A percentile compares a stretch with the other conserved stretches of the same genome.
These are phyloP conservation scores for Wolfiporia cocos DNA, from an alignment of 1,284 basidiomycete species.

Conservation along the genomic window DNA sequence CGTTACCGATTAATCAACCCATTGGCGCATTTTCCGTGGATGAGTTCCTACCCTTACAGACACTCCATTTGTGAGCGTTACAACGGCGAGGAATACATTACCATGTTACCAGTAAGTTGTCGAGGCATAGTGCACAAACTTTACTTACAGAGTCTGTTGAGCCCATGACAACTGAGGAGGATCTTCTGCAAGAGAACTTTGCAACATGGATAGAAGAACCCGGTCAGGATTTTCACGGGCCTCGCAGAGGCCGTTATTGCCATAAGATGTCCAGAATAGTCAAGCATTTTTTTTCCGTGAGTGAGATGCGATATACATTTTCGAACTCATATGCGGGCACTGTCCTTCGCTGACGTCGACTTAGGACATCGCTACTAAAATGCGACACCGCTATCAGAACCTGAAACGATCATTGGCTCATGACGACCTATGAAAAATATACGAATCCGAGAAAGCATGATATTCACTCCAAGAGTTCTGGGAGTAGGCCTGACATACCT, in stretches of 20 bases:
- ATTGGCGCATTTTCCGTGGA: too few relatives aligned
- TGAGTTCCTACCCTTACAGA: slow-evolving; percentile 17
- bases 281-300: background rate
- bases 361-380: background rate
- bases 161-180: slow-evolving; percentile 27
- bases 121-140: background rate
- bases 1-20: too few relatives aligned
- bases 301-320: background rate
- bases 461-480: background rate
- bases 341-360: too few relatives aligned
- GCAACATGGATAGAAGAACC: slow-evolving; percentile 6
- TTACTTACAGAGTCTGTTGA: slow-evolving; percentile 4
- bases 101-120: slow-evolving; percentile 22
- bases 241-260: background rate
- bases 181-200: slow-evolving; percentile 22
- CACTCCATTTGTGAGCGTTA: slow-evolving; percentile 17
- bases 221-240: slow-evolving; percentile 5
- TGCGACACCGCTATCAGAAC: slow-evolving; percentile 1
- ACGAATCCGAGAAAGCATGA: background rate
- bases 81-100: slow-evolving; percentile 19
- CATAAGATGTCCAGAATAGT: background rate
- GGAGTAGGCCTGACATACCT: too few relatives aligned
- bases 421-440: background rate
- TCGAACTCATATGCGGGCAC: background rate
- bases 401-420: slow-evolving; percentile 1